Base-by-base conservation (phyloP, 345 rosid species). In the Moringa oleifera region DNA sequence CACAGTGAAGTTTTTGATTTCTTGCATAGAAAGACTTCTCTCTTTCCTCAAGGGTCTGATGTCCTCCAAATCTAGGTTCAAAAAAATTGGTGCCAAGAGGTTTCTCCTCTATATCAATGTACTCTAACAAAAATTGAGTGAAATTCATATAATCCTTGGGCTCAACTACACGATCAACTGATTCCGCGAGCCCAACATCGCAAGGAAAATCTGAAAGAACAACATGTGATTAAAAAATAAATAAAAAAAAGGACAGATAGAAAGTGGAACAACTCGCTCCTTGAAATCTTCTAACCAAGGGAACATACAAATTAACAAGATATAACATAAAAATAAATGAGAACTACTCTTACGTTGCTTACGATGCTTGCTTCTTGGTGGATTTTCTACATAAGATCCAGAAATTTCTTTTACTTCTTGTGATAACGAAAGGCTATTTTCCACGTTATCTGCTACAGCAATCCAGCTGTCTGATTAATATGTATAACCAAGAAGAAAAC, bases 1-100 rank as follows among this genome's bases (percentile, higher is more conserved):
- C 98, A 72, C 98, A 89, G 65, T 85, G 90, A 63, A 92, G 66
- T 23, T 85, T 84, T 70, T 92, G 96, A 67, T 82, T 75, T 56
- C 21, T 59, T 11, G 88, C 93, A 66, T 70, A 50, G 73, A 80
- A 92, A 64, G 97, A 77, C 55, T 74, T 76, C 72, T 89, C 93
- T 64, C 97, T 83, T 82, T 89, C 91, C 59, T 70, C 56, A 19
- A 87, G 83, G 33, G 84, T 85, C 64, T 85, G 98, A 57, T 85
- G 87, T 18, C 98, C 98, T 58, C 95, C 97, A 77, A 93, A 93
- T 68, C 82, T 80, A 77, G 81, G 81, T 52, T 73, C 53, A 71
- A 49, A n/a, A n/a, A n/a, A n/a, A n/a, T n/a, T 69, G 51, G 37
- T 58, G 18, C 69, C 70, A 50, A 55, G 46, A 53, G 65, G 67